These are phyloP conservation scores for Amanita polypyramis DNA, from an alignment of 768 basidiomycete genomes.

Conservation along the genomic window DNA sequence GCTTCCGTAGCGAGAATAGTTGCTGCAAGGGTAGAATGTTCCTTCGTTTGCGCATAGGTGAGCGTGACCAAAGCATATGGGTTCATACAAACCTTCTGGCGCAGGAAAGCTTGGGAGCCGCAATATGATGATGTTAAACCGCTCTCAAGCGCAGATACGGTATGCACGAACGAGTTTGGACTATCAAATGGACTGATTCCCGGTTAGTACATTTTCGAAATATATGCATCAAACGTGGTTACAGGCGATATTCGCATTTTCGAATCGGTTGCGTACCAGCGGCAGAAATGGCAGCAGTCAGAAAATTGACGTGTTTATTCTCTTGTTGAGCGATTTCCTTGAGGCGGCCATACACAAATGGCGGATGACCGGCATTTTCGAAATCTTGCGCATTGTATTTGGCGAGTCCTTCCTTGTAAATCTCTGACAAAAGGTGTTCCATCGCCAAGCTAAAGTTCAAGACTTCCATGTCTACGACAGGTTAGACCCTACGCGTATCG, in stretches of 20 bases:
- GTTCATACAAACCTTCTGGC: constrained; percentile 23
- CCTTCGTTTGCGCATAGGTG: constrained; percentile 12
- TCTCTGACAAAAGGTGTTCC: constrained; percentile 33
- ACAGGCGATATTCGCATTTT: constrained; percentile 58
- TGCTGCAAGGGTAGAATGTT: constrained; percentile 41
- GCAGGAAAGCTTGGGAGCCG: constrained; percentile 39
- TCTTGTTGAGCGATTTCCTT: constrained; percentile 47
- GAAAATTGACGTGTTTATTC: constrained; percentile 39
- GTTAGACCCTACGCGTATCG: not conserved
- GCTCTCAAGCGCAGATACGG: constrained; percentile 43
- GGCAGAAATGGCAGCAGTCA: constrained; percentile 35
- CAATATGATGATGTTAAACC: constrained; percentile 49
- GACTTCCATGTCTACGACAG: constrained; percentile 18
- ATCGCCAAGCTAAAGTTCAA: constrained; percentile 40
- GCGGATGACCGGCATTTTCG: constrained; percentile 32
- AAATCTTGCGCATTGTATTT: constrained; percentile 38
- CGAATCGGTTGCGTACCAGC: constrained; percentile 27
- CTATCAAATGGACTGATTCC: constrained; percentile 32
- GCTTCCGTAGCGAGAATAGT: constrained; percentile 53
- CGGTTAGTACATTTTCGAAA: not conserved
- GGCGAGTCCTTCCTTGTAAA: constrained; percentile 33
- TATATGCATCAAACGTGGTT: not conserved
- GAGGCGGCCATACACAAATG: constrained; percentile 39
- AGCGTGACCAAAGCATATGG: not conserved
- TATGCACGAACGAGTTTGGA: constrained; percentile 35